Conservation (phyloP, 192 early-diverging fungal genomes). For the Entomortierella lignicola region DNA sequence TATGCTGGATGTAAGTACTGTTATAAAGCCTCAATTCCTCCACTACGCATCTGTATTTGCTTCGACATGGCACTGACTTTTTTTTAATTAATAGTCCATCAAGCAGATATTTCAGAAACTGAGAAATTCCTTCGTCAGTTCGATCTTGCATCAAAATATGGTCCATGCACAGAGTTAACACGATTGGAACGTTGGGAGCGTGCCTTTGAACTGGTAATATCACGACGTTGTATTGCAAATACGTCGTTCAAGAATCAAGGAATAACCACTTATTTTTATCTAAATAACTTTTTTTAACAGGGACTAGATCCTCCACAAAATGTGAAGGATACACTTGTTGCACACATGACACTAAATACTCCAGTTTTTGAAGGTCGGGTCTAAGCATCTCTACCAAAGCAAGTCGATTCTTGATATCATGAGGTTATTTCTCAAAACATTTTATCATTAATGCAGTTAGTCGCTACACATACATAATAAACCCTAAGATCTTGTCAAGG, state of each 20-base stretch:
- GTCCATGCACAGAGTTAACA: conserved; percentile 43
- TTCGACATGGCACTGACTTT: no score
- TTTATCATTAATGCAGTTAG: no score
- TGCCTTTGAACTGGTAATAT: conserved; percentile 28
- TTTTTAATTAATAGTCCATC: no score
- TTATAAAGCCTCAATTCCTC: no score
- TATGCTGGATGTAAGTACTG: conserved; percentile 35
- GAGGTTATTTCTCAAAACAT: no score
- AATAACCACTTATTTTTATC: no score
- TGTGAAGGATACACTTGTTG: conserved; percentile 27
- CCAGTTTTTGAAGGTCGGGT: conserved; percentile 38
- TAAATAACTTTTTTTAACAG: conserved; percentile 21
- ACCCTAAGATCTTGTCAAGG: no score
- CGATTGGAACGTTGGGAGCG: conserved; percentile 51
- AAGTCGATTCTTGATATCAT: no score
- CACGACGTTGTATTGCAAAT: background rate
- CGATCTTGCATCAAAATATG: conserved; percentile 39
- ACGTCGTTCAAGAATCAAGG: background rate
- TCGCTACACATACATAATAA: no score
- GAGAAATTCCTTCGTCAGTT: conserved; percentile 49
- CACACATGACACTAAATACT: conserved; percentile 13
- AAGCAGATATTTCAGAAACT: conserved; percentile 22
- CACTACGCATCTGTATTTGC: no score
- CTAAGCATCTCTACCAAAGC: no score
- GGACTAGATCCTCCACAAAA: conserved; percentile 31